Evolutionary conservation across 306 rosid species (phyloP).

Genomic region (Leucaena leucocephala): DNA sequence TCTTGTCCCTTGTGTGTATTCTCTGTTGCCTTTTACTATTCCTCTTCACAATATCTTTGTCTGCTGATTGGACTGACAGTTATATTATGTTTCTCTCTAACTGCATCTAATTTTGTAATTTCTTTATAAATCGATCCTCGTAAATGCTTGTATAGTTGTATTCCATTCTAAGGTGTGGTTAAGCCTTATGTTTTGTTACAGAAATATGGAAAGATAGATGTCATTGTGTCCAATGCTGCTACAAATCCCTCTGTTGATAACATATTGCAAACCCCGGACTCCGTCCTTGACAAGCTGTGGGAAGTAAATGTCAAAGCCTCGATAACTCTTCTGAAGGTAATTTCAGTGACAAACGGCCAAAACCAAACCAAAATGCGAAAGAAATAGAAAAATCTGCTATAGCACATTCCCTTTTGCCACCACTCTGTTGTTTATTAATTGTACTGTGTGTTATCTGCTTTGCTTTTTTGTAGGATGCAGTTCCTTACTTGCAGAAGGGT

Average conservation of each 20-base stretch:
- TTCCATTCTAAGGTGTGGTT: slow-evolving; percentile 29
- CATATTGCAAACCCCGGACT: slow-evolving; percentile 67
- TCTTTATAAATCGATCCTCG: not conserved
- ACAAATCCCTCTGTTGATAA: slow-evolving; percentile 78
- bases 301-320: slow-evolving; percentile 96
- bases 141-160: not conserved
- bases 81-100: not conserved
- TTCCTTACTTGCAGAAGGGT: slow-evolving; percentile 71
- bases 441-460: not conserved
- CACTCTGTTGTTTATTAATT: slow-evolving; percentile 4
- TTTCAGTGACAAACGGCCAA: not conserved
- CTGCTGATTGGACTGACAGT: slow-evolving; percentile 13
- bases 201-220: slow-evolving; percentile 90
- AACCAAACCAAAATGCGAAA: not conserved
- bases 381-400: slow-evolving; percentile 24
- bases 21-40: not conserved
- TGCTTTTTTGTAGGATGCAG: slow-evolving; percentile 63
- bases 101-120: slow-evolving; percentile 13
- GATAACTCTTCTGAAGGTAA: slow-evolving; percentile 85
- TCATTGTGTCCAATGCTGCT: slow-evolving; percentile 94
- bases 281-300: slow-evolving; percentile 92
- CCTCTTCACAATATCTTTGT: slow-evolving; percentile 8
- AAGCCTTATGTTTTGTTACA: slow-evolving; percentile 48
- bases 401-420: not conserved
- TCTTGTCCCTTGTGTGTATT: not conserved